Evolutionary conservation across 2,329 filamentous ascomycete species (phyloP).

Genomic region (Ophiocordyceps polyrhachis-furcata): DNA sequence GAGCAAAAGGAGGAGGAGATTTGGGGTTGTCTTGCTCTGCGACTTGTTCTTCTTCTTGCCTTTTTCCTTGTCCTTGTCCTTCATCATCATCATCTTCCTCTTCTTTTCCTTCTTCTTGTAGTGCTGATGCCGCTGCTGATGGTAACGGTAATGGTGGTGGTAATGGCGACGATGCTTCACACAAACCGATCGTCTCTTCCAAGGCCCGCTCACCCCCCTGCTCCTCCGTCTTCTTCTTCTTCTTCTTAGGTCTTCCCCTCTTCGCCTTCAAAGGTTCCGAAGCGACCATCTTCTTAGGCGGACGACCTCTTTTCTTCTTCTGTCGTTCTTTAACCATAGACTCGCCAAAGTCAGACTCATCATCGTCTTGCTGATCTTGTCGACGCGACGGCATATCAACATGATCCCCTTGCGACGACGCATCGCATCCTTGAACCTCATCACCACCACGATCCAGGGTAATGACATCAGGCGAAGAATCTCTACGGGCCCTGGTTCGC

Average conservation of each 20-base stretch:
- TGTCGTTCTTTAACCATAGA: constrained; percentile 3
- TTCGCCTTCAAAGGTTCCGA: constrained; percentile 13
- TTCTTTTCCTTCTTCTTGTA: no score
- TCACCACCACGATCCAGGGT: constrained; percentile 1
- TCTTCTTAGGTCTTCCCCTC: constrained; percentile 19
- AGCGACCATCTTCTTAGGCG: constrained; percentile 9
- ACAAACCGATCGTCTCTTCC: background rate
- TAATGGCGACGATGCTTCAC: no score
- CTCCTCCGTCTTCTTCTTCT: constrained; percentile 10
- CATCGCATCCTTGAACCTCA: background rate
- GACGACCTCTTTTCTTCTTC: constrained; percentile 15
- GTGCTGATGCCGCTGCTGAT: no score
- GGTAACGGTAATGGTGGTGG: background rate
- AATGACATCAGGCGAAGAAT: constrained; percentile 6
- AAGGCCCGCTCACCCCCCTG: background rate
- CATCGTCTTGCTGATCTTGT: constrained; percentile 3
- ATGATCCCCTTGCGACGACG: background rate
- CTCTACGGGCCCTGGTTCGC: background rate
- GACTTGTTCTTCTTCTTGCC: background rate
- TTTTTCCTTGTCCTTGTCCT: no score
- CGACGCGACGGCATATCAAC: background rate
- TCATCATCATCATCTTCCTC: no score
- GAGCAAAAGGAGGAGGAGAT: background rate
- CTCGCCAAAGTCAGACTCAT: constrained; percentile 4
- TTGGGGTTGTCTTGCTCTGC: background rate